A percentile compares a stretch with the other conserved stretches of the same genome.
Conservation (phyloP, 2,329 filamentous ascomycete genomes). For the Neobulgaria alba region DNA sequence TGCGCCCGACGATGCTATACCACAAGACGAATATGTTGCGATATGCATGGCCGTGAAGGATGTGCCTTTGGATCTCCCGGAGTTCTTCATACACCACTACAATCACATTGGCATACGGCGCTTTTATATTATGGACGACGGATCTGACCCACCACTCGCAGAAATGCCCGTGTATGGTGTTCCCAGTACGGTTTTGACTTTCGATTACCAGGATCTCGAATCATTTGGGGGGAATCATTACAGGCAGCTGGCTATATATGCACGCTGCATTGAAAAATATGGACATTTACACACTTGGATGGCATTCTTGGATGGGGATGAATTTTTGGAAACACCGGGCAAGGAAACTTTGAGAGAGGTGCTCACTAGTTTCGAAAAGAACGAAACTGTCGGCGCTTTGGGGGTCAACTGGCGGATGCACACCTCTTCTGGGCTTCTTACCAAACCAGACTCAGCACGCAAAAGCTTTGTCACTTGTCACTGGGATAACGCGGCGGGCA, state of each 20-base stretch:
- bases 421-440: constrained; percentile 25
- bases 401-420: constrained; percentile 30
- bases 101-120: constrained; percentile 20
- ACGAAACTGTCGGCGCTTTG: constrained; percentile 23
- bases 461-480: constrained; percentile 26
- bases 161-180: constrained; percentile 13
- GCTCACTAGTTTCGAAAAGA: constrained; percentile 20
- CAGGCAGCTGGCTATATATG: constrained; percentile 16
- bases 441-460: constrained; percentile 21
- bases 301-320: constrained; percentile 26
- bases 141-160: constrained; percentile 18
- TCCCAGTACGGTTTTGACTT: constrained; percentile 15
- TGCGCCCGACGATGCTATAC: not conserved
- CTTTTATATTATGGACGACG: constrained; percentile 27
- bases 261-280: constrained; percentile 17
- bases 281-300: constrained; percentile 29
- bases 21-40: constrained; percentile 18
- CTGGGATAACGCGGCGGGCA: constrained; percentile 15
- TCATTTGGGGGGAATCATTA: constrained; percentile 2
- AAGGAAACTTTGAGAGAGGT: constrained; percentile 23
- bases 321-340: constrained; percentile 26
- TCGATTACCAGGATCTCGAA: constrained; percentile 13
- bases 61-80: constrained; percentile 18
- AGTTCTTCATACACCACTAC: constrained; percentile 25
- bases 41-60: constrained; percentile 23